phyloP scores from a whole-genome alignment of 2,329 filamentous ascomycete genomes.

The Hortaea werneckii region DNA sequence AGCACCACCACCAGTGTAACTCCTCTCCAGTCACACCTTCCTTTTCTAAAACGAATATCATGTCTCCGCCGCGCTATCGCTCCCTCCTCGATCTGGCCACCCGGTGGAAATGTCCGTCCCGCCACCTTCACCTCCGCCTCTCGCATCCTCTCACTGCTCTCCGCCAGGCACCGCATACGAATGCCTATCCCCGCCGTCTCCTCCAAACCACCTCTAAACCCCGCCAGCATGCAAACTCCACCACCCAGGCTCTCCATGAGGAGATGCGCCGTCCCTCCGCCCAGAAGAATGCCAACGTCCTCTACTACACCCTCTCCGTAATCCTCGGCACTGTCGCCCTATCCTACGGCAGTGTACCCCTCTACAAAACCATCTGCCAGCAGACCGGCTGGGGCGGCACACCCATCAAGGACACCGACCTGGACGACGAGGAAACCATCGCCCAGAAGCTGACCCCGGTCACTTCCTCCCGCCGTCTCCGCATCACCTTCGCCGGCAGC shows the following conservation, averaged over 20 bases:
- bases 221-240: constrained; percentile 20
- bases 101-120: constrained; percentile 13
- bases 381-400: constrained; percentile 88
- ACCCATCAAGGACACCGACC: constrained; percentile 53
- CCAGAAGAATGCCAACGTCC: constrained; percentile 56
- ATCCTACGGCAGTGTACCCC: constrained; percentile 71
- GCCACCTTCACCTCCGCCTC: constrained; percentile 9
- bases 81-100: constrained; percentile 19
- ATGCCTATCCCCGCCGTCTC: not conserved
- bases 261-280: constrained; percentile 54
- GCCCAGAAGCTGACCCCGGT: constrained; percentile 72
- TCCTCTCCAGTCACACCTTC: too few species aligned
- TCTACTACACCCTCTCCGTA: constrained; percentile 65
- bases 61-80: constrained; percentile 22
- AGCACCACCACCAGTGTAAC: too few species aligned
- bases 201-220: constrained; percentile 1
- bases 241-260: constrained; percentile 12
- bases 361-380: constrained; percentile 86
- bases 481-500: constrained; percentile 91
- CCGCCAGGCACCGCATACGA: constrained; percentile 13
- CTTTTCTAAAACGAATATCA: constrained; percentile 2
- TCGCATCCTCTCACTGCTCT: constrained; percentile 12
- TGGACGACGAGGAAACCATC: constrained; percentile 45
- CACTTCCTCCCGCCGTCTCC: constrained; percentile 69
- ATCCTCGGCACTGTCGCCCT: constrained; percentile 71